Percentiles rank a stretch among this genome's conserved stretches.
These are phyloP conservation scores for Stagonosporopsis chrysanthemi DNA, from an alignment of 2,329 filamentous ascomycete genomes.

Conservation along the genomic window DNA sequence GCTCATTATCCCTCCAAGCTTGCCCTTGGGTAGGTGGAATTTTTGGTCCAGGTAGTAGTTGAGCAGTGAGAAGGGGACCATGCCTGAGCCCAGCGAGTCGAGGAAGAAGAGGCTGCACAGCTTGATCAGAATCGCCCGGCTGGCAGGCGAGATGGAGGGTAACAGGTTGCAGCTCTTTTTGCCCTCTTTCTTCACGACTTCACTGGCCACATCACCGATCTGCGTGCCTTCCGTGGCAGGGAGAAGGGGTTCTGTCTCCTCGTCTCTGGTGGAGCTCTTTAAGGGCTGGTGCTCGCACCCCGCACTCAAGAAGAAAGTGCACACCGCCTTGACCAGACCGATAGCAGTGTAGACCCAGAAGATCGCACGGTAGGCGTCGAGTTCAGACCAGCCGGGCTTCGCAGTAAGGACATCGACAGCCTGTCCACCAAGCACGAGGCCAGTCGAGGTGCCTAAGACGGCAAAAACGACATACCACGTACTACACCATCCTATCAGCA, in stretches of 20 bases:
- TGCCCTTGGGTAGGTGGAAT: slow-evolving; percentile 60
- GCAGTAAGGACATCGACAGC: slow-evolving; percentile 45
- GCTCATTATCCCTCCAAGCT: slow-evolving; percentile 63
- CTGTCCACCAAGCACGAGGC: slow-evolving; percentile 47
- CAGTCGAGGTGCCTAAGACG: slow-evolving; percentile 46
- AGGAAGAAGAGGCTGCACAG: slow-evolving; percentile 73
- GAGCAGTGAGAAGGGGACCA: slow-evolving; percentile 61
- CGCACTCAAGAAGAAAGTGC: slow-evolving; percentile 51
- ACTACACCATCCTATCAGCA: slow-evolving; percentile 15
- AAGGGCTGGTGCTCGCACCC: slow-evolving; percentile 44
- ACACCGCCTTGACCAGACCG: slow-evolving; percentile 49
- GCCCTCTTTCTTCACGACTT: not conserved
- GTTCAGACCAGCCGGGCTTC: slow-evolving; percentile 44
- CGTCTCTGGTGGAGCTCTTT: not conserved
- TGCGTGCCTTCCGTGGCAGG: slow-evolving; percentile 12
- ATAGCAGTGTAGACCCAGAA: slow-evolving; percentile 55
- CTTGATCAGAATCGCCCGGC: slow-evolving; percentile 62
- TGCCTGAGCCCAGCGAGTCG: slow-evolving; percentile 74
- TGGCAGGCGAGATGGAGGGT: slow-evolving; percentile 65
- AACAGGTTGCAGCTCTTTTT: slow-evolving; percentile 47
- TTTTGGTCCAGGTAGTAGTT: slow-evolving; percentile 67
- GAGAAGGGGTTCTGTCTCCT: slow-evolving; percentile 35
- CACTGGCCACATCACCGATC: not conserved
- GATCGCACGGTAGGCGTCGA: slow-evolving; percentile 50
- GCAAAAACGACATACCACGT: slow-evolving; percentile 52